Conservation (phyloP, 495 filamentous ascomycete species). For the Gamarada debralockiae region DNA sequence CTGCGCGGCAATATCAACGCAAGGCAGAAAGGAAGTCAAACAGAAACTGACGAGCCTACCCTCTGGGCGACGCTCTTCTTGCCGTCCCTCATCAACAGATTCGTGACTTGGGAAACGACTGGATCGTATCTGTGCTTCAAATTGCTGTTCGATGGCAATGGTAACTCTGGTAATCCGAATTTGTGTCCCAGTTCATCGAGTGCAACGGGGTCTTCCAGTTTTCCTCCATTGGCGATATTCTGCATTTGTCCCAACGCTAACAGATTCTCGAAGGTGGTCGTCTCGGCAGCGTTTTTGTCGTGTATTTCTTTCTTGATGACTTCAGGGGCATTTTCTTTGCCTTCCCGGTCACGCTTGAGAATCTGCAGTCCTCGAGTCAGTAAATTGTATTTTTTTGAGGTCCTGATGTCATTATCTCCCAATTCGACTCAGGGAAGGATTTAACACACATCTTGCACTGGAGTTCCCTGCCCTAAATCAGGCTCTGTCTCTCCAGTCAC, state of each 20-base stretch:
- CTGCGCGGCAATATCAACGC: slow-evolving; percentile 1
- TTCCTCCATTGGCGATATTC: slow-evolving; percentile 19
- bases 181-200: slow-evolving; percentile 55
- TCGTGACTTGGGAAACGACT: slow-evolving; percentile 79
- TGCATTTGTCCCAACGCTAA: slow-evolving; percentile 20
- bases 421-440: not conserved
- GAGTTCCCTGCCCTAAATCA: slow-evolving; percentile 62
- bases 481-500: slow-evolving; percentile 51
- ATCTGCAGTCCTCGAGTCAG: slow-evolving; percentile 43
- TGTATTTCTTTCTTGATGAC: slow-evolving; percentile 57
- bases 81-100: slow-evolving; percentile 84
- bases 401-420: slow-evolving; percentile 8
- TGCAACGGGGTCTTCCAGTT: slow-evolving; percentile 24
- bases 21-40: slow-evolving; percentile 15
- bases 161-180: slow-evolving; percentile 65
- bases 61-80: slow-evolving; percentile 79
- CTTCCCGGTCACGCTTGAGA: slow-evolving; percentile 58
- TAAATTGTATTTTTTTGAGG: slow-evolving; percentile 5
- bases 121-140: slow-evolving; percentile 77
- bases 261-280: slow-evolving; percentile 21
- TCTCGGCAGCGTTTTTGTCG: slow-evolving; percentile 15
- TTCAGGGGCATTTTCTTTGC: slow-evolving; percentile 61
- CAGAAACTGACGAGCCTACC: slow-evolving; percentile 46
- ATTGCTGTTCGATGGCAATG: slow-evolving; percentile 56
- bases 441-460: slow-evolving; percentile 56